Evolutionary conservation across 139 green algal species (phyloP).

Genomic region (Microglena sp.): DNA sequence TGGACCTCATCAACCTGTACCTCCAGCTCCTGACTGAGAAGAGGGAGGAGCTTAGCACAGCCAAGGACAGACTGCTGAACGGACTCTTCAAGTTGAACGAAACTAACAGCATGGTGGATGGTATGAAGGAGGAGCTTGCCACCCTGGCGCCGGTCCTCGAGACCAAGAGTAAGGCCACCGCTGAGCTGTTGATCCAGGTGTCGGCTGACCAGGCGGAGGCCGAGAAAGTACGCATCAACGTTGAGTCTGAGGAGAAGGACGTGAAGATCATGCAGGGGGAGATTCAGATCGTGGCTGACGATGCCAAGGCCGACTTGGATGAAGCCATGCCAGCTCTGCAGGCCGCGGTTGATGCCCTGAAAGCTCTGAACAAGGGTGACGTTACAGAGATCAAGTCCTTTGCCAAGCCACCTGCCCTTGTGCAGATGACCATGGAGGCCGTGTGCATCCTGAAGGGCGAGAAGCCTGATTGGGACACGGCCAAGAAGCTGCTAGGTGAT

Average conservation of each 20-base stretch:
- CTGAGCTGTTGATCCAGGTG: conserved; percentile 56
- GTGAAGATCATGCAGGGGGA: conserved; percentile 57
- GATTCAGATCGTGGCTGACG: conserved; percentile 55
- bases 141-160: conserved; percentile 66
- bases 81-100: conserved; percentile 74
- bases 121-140: conserved; percentile 66
- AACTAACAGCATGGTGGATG: conserved; percentile 66
- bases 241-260: conserved; percentile 57
- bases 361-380: conserved; percentile 56
- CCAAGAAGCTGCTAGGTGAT: conserved; percentile 64
- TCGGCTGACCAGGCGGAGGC: conserved; percentile 58
- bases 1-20: conserved; percentile 83
- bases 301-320: conserved; percentile 71
- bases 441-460: conserved; percentile 66
- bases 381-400: conserved; percentile 81
- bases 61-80: conserved; percentile 60
- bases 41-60: conserved; percentile 32
- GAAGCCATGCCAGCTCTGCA: conserved; percentile 74
- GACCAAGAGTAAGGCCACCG: conserved; percentile 54
- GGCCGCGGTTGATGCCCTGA: conserved; percentile 60
- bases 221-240: conserved; percentile 56
- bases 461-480: conserved; percentile 76
- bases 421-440: conserved; percentile 76
- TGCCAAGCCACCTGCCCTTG: conserved; percentile 66
- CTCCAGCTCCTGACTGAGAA: conserved; percentile 53